phyloP scores from a whole-genome alignment of 495 filamentous ascomycete species.

The Aspergillus mulundensis region DNA sequence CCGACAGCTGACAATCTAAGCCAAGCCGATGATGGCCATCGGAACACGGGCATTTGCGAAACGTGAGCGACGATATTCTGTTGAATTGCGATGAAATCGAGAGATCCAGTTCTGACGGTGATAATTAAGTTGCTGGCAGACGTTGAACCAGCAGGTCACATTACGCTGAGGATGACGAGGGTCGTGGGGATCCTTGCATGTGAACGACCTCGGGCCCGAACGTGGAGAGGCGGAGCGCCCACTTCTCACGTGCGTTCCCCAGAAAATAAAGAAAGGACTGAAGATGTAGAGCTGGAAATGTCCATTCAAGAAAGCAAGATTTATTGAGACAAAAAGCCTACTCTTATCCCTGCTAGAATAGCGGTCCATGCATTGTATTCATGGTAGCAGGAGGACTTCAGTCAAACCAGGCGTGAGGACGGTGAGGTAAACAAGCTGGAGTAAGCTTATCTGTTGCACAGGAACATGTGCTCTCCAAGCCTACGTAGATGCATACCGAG shows the following conservation, averaged over 20 bases:
- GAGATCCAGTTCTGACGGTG: not conserved
- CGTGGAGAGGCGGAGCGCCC: conserved; percentile 6
- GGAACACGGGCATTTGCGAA: conserved; percentile 7
- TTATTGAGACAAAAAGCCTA: too few species aligned
- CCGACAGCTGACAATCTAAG: conserved; percentile 17
- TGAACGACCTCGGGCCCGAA: conserved; percentile 29
- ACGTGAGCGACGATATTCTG: not conserved
- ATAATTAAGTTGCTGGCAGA: not conserved
- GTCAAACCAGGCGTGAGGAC: not conserved
- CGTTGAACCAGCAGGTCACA: conserved; percentile 11
- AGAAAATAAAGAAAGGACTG: too few species aligned
- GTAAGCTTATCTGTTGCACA: not conserved
- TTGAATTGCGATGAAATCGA: not conserved
- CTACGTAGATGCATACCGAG: not conserved
- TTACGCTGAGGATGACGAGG: conserved; percentile 10
- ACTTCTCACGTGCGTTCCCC: conserved; percentile 24
- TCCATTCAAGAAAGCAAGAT: too few species aligned
- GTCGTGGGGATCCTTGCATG: conserved; percentile 18
- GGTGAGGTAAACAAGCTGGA: not conserved
- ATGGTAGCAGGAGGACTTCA: not conserved
- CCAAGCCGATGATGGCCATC: conserved; percentile 19
- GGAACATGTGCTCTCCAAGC: not conserved
- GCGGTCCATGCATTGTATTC: not conserved
- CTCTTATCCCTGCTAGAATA: not conserved
- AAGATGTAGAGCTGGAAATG: too few species aligned